phyloP scores from a whole-genome alignment of 2,329 filamentous ascomycete genomes.

The Xylariaceae sp. region DNA sequence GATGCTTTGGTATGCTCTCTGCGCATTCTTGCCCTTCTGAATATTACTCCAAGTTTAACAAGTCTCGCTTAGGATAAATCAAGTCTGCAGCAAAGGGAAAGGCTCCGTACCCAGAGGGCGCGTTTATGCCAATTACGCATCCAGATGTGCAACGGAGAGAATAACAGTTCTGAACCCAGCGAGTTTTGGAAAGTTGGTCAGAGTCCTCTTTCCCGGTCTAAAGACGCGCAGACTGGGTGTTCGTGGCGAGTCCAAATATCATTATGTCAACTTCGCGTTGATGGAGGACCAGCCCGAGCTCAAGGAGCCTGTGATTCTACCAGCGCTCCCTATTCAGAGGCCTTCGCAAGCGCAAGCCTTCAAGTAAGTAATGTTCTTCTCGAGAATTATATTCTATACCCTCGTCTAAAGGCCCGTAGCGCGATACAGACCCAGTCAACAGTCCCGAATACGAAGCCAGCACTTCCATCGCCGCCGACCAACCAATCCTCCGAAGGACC shows the following conservation, averaged over 20 bases:
- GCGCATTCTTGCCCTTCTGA: background rate
- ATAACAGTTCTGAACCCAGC: constrained; percentile 95
- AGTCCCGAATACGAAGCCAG: constrained; percentile 22
- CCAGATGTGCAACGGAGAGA: constrained; percentile 84
- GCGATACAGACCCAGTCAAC: constrained; percentile 33
- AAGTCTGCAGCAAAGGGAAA: constrained; percentile 68
- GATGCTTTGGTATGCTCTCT: constrained; percentile 70
- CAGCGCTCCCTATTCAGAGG: constrained; percentile 49
- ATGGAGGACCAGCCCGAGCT: constrained; percentile 53
- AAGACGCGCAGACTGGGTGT: constrained; percentile 90
- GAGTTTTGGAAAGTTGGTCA: constrained; percentile 94
- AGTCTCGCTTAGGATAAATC: constrained; percentile 58
- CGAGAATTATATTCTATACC: constrained; percentile 1
- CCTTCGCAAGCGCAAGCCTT: constrained; percentile 44
- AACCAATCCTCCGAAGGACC: constrained; percentile 33
- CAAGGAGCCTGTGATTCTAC: constrained; percentile 42
- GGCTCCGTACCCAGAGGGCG: constrained; percentile 86
- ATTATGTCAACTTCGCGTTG: constrained; percentile 71
- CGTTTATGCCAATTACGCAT: constrained; percentile 94
- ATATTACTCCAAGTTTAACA: constrained; percentile 23
- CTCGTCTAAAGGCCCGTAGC: constrained; percentile 27
- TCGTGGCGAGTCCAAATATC: constrained; percentile 95
- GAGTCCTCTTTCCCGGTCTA: constrained; percentile 91
- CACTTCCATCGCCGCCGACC: constrained; percentile 39
- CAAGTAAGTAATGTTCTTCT: constrained; percentile 39